Conservation (phyloP, 441 rosid species). For the Eutrema salsugineum region DNA sequence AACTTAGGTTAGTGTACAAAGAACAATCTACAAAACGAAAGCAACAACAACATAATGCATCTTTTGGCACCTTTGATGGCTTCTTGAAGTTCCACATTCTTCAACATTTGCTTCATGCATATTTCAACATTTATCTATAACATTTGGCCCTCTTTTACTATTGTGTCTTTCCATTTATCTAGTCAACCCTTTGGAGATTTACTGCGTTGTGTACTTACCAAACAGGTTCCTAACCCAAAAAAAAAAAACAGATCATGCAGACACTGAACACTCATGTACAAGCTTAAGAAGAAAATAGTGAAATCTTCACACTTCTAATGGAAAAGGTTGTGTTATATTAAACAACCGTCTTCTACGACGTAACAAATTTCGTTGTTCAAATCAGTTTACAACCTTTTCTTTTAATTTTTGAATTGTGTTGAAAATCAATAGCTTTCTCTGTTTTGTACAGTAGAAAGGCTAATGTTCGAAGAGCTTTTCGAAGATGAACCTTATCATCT, state of each 20-base stretch:
- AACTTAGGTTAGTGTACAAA: no score
- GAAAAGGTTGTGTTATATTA: constrained; percentile 57
- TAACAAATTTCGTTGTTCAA: not conserved
- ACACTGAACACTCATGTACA: constrained; percentile 4
- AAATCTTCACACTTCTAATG: no score
- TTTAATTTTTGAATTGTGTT: not conserved
- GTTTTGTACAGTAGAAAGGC: constrained; percentile 76
- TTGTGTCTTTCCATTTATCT: no score
- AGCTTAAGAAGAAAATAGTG: constrained; percentile 18
- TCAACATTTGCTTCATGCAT: no score
- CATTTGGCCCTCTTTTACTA: no score
- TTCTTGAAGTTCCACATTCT: no score
- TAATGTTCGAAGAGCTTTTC: not conserved
- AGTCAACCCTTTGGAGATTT: no score
- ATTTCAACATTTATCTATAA: no score
- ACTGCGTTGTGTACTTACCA: not conserved
- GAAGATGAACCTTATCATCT: no score
- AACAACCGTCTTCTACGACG: constrained; percentile 81
- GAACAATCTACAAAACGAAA: no score
- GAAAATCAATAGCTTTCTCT: not conserved
- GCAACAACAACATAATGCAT: no score
- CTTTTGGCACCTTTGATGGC: no score
- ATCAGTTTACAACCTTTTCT: not conserved
- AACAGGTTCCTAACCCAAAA: constrained; percentile 63
- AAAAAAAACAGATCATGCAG: constrained; percentile 29